Evolutionary conservation across 192 early-diverging fungal species (phyloP), one percentile per base, ranked within the genome.

Genomic region (Umbelopsis ramanniana): DNA sequence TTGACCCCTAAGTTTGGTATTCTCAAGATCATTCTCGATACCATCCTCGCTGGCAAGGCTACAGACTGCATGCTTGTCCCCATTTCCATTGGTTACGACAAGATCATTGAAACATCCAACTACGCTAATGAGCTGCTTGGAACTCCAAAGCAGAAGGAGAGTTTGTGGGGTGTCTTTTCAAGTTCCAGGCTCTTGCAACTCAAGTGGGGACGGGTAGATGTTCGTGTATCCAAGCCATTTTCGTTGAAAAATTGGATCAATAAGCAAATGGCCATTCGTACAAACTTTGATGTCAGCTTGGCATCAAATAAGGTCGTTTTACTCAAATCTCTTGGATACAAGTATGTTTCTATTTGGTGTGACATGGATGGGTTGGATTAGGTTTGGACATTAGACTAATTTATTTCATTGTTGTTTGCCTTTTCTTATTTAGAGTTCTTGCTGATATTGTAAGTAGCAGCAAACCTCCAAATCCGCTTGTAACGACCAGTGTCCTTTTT

Each of bases 61-160:
- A 74, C 81, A 15, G 93, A 95, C 67, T 89, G 86, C 52, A 86
- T 89, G 52, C 82, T 95, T 52, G 92, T 94, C 1, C 93, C 93
- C 4, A 90, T 95, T 76, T 89, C 86, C 35, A 89, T 95, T 67
- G 92, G 93, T 17, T 95, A 95, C 74, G 93, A 93, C 70, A 95
- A 93, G 77, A 88, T 89, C 19, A 93, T 95, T 67, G 93, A 95
- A 72, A 94, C 91, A 0, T 87, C 87, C 70, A 86, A 88, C 4
- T 95, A 94, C 73, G 89, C 89, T 23, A 88, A 89, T 69, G 93
- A 95, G 72, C 76, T 95, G 0, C 77, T 95, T 21, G 93, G 93
- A 21, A 90, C 83, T 60, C 91, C 91, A 57, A 95, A 95, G 74
- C 85, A 91, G 48, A 90, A 90, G 73, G 93, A 95, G 78, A 89